Evolutionary conservation across 768 basidiomycete genomes (phyloP).

Genomic region (Gloeopeniophorella convolvens): DNA sequence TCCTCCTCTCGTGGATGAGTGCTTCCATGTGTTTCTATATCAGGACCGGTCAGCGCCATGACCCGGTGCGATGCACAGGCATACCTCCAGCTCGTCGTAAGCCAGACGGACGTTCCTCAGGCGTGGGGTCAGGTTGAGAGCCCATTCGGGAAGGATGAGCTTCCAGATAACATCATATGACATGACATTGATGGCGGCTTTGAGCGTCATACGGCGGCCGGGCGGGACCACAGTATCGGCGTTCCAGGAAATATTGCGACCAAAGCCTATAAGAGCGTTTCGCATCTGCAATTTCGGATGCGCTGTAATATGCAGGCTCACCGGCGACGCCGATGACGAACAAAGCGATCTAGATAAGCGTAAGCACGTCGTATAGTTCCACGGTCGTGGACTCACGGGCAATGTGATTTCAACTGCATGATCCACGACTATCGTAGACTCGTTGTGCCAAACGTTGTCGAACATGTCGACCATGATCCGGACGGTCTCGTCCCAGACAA

Average conservation of each 20-base stretch:
- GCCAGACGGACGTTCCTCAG: conserved; percentile 31
- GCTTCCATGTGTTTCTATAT: conserved; percentile 25
- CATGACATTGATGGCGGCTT: conserved; percentile 40
- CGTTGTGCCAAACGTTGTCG: conserved; percentile 41
- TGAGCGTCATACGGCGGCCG: conserved; percentile 45
- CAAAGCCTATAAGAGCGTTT: too few relatives aligned
- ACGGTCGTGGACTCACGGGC: conserved; percentile 45
- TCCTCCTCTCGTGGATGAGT: conserved; percentile 22
- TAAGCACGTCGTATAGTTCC: too few relatives aligned
- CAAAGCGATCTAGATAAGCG: conserved; percentile 39
- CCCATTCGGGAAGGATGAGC: conserved; percentile 36
- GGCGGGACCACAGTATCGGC: conserved; percentile 35
- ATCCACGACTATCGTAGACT: conserved; percentile 35
- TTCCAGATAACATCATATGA: conserved; percentile 34
- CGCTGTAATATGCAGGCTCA: too few relatives aligned
- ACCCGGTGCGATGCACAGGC: background rate
- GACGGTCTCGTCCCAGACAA: conserved; percentile 35
- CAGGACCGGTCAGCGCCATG: too few relatives aligned
- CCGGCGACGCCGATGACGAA: conserved; percentile 50
- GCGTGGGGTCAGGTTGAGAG: conserved; percentile 32
- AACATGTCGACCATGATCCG: conserved; percentile 28
- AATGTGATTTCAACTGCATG: conserved; percentile 48
- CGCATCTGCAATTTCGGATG: too few relatives aligned
- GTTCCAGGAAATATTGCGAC: conserved; percentile 42
- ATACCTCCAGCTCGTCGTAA: conserved; percentile 40